phyloP scores from a whole-genome alignment of 306 rosid genomes.

The Trifolium fragiferum region DNA sequence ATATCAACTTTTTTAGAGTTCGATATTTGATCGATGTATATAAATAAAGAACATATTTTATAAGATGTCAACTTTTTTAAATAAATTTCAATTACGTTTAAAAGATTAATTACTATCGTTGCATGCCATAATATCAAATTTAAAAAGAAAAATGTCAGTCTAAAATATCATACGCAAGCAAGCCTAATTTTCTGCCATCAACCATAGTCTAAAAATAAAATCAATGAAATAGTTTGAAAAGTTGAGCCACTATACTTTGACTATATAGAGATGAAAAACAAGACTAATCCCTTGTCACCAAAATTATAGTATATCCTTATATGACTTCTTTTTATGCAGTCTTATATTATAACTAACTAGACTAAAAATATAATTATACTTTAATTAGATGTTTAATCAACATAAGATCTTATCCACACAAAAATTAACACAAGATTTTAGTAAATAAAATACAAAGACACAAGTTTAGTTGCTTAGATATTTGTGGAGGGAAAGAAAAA shows the following conservation, averaged over 20 bases:
- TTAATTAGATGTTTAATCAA: not conserved
- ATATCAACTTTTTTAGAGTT: too few species aligned
- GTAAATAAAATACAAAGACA: not conserved
- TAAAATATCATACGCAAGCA: not conserved
- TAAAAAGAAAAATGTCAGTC: not conserved
- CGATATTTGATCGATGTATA: too few species aligned
- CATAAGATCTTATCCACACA: too few species aligned
- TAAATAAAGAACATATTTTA: too few species aligned
- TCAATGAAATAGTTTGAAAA: conserved; percentile 39
- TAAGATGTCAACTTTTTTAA: too few species aligned
- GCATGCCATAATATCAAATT: too few species aligned
- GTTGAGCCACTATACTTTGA: conserved; percentile 24
- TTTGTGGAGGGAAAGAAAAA: not conserved
- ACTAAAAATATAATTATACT: conserved; percentile 12
- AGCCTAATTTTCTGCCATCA: conserved; percentile 15
- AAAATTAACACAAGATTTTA: not conserved
- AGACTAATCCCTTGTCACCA: conserved; percentile 22
- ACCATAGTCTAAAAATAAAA: not conserved
- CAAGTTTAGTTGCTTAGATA: not conserved
- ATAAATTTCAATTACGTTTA: too few species aligned
- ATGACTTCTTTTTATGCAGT: not conserved
- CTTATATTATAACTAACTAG: not conserved
- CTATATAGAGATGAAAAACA: conserved; percentile 24
- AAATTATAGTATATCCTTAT: not conserved
- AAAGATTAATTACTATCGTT: too few species aligned